These are phyloP conservation scores for Suillus cothurnatus DNA, from an alignment of 768 basidiomycete genomes.

Conservation along the genomic window DNA sequence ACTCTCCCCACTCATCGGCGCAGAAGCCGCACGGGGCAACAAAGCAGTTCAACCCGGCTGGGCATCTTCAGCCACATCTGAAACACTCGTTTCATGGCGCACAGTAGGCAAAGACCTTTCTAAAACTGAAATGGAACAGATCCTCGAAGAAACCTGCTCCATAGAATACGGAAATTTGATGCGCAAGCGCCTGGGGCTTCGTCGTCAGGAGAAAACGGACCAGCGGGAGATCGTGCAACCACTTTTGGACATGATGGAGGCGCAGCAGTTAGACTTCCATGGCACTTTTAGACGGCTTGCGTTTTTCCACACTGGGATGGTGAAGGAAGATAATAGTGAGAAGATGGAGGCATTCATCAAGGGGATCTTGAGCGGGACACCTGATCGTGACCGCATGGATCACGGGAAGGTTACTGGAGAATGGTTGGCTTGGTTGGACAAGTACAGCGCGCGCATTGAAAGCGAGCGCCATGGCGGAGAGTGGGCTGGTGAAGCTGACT, in stretches of 20 bases:
- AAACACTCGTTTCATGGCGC: conserved; percentile 64
- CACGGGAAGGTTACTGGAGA: conserved; percentile 47
- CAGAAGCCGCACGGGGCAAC: conserved; percentile 62
- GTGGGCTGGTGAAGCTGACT: conserved; percentile 42
- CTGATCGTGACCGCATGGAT: conserved; percentile 49
- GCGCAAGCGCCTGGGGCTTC: conserved; percentile 83
- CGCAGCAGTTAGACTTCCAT: conserved; percentile 84
- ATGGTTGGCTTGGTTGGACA: conserved; percentile 65
- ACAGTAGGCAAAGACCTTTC: conserved; percentile 53
- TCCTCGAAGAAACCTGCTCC: conserved; percentile 60
- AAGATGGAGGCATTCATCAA: conserved; percentile 45
- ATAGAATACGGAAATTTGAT: conserved; percentile 69
- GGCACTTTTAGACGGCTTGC: conserved; percentile 76
- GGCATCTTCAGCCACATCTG: conserved; percentile 54
- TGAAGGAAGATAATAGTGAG: conserved; percentile 22
- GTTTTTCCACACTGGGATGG: conserved; percentile 54
- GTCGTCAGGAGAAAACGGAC: conserved; percentile 56
- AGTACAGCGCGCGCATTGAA: conserved; percentile 60
- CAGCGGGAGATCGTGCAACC: conserved; percentile 61
- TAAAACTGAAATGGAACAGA: conserved; percentile 61
- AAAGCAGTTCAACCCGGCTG: conserved; percentile 57
- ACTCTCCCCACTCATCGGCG: conserved; percentile 84
- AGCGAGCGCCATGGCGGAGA: conserved; percentile 44
- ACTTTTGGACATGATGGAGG: conserved; percentile 73
- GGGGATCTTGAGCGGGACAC: conserved; percentile 47